Conservation (phyloP, 2,329 filamentous ascomycete species). For the Colletotrichum sp. region DNA sequence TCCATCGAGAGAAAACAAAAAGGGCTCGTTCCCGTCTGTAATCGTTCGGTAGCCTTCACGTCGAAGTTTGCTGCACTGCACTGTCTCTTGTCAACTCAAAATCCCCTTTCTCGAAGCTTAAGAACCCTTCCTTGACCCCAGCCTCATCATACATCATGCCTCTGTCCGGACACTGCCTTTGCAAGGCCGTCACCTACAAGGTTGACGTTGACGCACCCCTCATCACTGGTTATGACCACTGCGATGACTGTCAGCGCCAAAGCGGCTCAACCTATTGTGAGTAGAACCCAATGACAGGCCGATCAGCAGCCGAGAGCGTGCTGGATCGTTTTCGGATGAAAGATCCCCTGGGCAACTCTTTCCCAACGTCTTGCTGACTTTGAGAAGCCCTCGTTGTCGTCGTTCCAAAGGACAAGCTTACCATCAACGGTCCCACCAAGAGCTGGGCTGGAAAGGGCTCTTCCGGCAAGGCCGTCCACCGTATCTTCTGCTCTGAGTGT, state of each 20-base stretch:
- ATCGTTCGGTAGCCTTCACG: not conserved
- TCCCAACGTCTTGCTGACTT: not conserved
- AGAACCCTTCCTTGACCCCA: not conserved
- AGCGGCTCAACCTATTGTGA: conserved; percentile 71
- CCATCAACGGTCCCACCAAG: conserved; percentile 68
- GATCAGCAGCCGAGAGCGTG: not conserved
- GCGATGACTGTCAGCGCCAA: conserved; percentile 76
- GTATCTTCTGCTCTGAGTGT: conserved; percentile 73
- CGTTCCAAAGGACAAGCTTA: conserved; percentile 70
- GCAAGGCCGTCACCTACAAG: conserved; percentile 74
- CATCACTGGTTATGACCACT: conserved; percentile 71
- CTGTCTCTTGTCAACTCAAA: not conserved
- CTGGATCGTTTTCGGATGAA: not conserved
- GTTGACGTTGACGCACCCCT: conserved; percentile 55
- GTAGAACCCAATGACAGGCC: conserved; percentile 26
- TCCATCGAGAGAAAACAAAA: conserved; percentile 8
- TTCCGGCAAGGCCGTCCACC: conserved; percentile 68
- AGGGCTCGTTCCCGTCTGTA: not conserved
- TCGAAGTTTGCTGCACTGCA: conserved; percentile 6
- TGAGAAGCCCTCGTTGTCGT: conserved; percentile 67
- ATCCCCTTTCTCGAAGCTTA: not conserved
- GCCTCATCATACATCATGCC: conserved; percentile 52
- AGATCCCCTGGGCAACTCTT: not conserved
- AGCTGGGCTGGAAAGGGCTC: conserved; percentile 63
- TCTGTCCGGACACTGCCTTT: conserved; percentile 74